Evolutionary conservation across 139 green algal species (phyloP), one percentile per base, ranked within the genome.

Genomic region (Spirogloea muscicola): DNA sequence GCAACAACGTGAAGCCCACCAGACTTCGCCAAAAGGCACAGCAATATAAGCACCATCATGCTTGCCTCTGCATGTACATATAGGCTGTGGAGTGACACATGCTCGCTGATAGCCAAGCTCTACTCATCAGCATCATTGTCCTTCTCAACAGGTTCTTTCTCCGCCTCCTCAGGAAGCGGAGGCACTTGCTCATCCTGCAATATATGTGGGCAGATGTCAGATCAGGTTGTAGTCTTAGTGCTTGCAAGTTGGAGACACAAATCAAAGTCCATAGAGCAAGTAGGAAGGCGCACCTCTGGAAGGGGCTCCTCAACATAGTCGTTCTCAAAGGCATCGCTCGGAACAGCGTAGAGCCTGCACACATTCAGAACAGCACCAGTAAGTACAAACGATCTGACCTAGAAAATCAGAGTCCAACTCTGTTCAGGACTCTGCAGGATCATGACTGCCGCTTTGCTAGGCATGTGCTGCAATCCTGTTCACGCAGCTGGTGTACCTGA

Each of bases 301-400:
- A 83, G 70, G 16, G 76, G 77, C 46, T 81, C 77, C 48, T 84
- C 70, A 18, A 39, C 70, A 60, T 84, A 84, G 75, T 85, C 79
- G 42, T 84, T 75, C 38, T 87, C 72, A 62, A 95, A 92, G 1
- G 86, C 81, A 69, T 84, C 69, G 13, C 16, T 67, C 5, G 76
- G 76, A 37, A 83, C 76, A 29, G 79, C 76, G 62, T 83, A 83
- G 44, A 83, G 25, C 68, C 75, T 80, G 72, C 37, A 29, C 46
- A 55, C 46, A 21, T 55, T n/a, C n/a, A n/a, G n/a, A n/a, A n/a
- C n/a, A n/a, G n/a, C n/a, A n/a, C n/a, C n/a, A n/a, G n/a, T n/a
- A n/a, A n/a, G n/a, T n/a, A n/a, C n/a, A n/a, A n/a, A n/a, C n/a
- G n/a, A n/a, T n/a, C n/a, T n/a, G n/a, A n/a, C n/a, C n/a, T n/a